A percentile compares a stretch with the other conserved stretches of the same genome.
These are phyloP conservation scores for Nectriaceae sp. DNA, from an alignment of 2,329 filamentous ascomycete species.

Conservation along the genomic window DNA sequence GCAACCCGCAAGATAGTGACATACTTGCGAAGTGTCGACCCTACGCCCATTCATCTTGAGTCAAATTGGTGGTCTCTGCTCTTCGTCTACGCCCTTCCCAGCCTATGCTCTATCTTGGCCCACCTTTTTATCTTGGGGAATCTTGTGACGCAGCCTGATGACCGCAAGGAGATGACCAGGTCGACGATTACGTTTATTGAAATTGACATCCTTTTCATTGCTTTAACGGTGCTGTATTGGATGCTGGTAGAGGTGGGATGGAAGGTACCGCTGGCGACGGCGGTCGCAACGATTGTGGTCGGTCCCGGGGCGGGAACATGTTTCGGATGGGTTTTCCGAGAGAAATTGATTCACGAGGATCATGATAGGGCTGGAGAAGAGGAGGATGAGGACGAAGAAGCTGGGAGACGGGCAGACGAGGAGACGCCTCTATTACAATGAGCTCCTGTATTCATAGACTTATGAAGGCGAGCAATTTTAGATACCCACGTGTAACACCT, in stretches of 20 bases:
- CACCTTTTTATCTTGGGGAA: constrained; percentile 46
- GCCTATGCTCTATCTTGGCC: constrained; percentile 44
- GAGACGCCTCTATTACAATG: constrained; percentile 36
- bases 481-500: constrained; percentile 2
- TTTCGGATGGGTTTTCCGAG: constrained; percentile 42
- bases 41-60: constrained; percentile 44
- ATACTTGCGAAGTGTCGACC: constrained; percentile 27
- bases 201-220: constrained; percentile 48
- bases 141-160: constrained; percentile 38
- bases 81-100: constrained; percentile 48
- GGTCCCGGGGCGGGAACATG: constrained; percentile 43
- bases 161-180: constrained; percentile 52
- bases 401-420: constrained; percentile 27
- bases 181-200: constrained; percentile 47
- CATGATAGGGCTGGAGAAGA: constrained; percentile 12
- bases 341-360: constrained; percentile 34
- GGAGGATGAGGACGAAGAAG: constrained; percentile 13
- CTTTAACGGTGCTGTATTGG: constrained; percentile 54
- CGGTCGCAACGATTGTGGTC: constrained; percentile 31
- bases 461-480: constrained; percentile 1
- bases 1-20: constrained; percentile 33
- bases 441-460: neutral
- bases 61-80: constrained; percentile 39
- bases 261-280: constrained; percentile 37
- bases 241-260: constrained; percentile 53